phyloP scores from a whole-genome alignment of 2,329 filamentous ascomycete genomes.

The Stenocarpella maydis region DNA sequence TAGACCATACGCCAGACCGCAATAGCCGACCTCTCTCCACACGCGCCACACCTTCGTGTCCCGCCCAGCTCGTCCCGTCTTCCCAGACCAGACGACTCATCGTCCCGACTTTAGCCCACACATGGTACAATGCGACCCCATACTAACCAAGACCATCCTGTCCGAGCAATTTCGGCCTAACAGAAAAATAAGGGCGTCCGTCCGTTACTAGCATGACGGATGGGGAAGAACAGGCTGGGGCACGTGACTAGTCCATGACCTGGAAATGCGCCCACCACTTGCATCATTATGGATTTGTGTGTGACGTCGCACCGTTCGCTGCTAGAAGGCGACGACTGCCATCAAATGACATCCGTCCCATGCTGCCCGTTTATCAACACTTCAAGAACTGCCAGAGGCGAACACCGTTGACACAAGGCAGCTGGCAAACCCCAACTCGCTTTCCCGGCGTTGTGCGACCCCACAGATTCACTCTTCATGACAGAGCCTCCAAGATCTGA shows the following conservation, averaged over 20 bases:
- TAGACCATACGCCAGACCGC: neutral
- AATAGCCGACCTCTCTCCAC: conserved; percentile 1
- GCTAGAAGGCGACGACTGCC: too few relatives aligned
- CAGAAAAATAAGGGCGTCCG: neutral
- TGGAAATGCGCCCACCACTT: neutral
- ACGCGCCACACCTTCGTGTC: neutral
- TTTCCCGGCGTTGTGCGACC: too few relatives aligned
- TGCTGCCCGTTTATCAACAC: too few relatives aligned
- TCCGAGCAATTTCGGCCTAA: neutral
- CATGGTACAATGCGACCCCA: conserved; percentile 9
- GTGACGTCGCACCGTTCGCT: neutral
- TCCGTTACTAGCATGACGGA: neutral
- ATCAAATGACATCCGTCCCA: too few relatives aligned
- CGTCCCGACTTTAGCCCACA: conserved; percentile 19
- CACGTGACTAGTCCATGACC: conserved; percentile 1
- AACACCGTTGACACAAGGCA: too few relatives aligned
- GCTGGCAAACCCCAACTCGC: too few relatives aligned
- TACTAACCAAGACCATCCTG: conserved; percentile 1
- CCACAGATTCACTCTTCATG: too few relatives aligned
- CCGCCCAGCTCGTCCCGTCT: conserved; percentile 22
- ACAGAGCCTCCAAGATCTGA: too few relatives aligned
- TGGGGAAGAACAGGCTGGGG: neutral
- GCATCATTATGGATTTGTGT: neutral
- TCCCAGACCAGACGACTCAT: conserved; percentile 2
- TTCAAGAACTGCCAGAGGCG: too few relatives aligned